Evolutionary conservation across 345 rosid species (phyloP).

Genomic region (Cardamine resedifolia): DNA sequence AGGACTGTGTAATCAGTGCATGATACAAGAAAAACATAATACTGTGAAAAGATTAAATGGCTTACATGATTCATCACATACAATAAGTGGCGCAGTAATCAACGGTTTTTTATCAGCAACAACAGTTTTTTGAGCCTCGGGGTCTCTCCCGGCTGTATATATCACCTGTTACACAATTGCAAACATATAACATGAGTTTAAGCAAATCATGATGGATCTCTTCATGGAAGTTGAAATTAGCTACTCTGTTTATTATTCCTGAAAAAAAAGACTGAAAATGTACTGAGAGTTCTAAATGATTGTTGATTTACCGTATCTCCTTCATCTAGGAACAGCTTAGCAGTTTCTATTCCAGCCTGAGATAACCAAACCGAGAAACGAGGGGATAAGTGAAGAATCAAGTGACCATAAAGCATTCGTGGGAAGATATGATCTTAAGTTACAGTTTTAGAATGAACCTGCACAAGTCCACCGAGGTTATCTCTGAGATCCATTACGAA

Average conservation of each 20-base stretch:
- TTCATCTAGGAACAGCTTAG: conserved; percentile 84
- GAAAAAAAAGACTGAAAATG: background rate
- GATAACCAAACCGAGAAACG: conserved; percentile 29
- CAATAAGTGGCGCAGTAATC: conserved; percentile 74
- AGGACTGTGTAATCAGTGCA: conserved; percentile 9
- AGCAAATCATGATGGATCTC: background rate
- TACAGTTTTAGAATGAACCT: conserved; percentile 45
- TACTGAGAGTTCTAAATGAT: background rate
- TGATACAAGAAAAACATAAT: background rate
- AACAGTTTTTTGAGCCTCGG: conserved; percentile 58
- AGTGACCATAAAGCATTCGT: background rate
- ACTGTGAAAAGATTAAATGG: background rate
- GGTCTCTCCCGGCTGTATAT: conserved; percentile 81
- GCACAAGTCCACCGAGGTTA: conserved; percentile 96
- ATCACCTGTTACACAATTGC: conserved; percentile 55
- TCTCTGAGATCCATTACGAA: conserved; percentile 92
- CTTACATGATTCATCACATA: conserved; percentile 49
- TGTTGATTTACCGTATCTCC: conserved; percentile 70
- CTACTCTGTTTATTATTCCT: background rate
- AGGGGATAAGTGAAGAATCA: conserved; percentile 2
- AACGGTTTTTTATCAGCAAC: conserved; percentile 62
- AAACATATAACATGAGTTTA: conserved; percentile 13
- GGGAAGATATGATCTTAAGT: conserved; percentile 1
- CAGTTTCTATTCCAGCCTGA: conserved; percentile 97
- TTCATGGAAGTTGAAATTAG: background rate